phyloP scores from a whole-genome alignment of 1,139 yeast genomes.

The Diutina ranongensis region DNA sequence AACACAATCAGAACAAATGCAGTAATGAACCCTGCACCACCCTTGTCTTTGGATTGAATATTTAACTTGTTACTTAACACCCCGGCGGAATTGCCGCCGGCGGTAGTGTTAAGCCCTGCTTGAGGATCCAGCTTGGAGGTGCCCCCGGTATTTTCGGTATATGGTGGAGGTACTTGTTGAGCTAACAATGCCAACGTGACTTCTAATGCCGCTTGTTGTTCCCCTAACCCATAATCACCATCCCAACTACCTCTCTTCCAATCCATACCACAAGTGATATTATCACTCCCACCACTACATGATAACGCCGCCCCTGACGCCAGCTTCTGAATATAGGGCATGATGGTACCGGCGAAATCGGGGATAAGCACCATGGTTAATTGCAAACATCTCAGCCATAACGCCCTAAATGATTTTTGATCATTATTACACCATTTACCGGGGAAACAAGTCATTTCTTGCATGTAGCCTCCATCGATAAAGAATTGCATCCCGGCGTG shows the following conservation, averaged over 20 bases:
- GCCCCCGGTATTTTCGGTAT: background rate
- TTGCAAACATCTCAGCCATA: slow-evolving; percentile 65
- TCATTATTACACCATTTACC: slow-evolving; percentile 58
- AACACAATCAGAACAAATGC: slow-evolving; percentile 58
- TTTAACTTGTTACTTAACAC: background rate
- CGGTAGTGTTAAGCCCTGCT: background rate
- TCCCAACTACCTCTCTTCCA: slow-evolving; percentile 70
- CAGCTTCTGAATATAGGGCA: slow-evolving; percentile 24
- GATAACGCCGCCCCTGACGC: slow-evolving; percentile 74
- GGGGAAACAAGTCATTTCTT: slow-evolving; percentile 71
- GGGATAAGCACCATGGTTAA: slow-evolving; percentile 68
- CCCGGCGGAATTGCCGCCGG: background rate
- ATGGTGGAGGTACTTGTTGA: background rate
- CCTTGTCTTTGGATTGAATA: slow-evolving; percentile 52
- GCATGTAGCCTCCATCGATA: slow-evolving; percentile 39
- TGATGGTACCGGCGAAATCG: slow-evolving; percentile 39
- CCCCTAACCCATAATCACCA: slow-evolving; percentile 78
- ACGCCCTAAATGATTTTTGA: slow-evolving; percentile 84
- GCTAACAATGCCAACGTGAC: slow-evolving; percentile 23
- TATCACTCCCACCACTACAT: slow-evolving; percentile 81
- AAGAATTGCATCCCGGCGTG: slow-evolving; percentile 44
- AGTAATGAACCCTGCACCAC: slow-evolving; percentile 85
- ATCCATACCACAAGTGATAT: slow-evolving; percentile 79
- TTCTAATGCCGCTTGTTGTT: slow-evolving; percentile 84
- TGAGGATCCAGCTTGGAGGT: background rate